Evolutionary conservation across 78 protist species (phyloP), one percentile per base, ranked within the genome.

Genomic region (Capsaspora owczarzaki): DNA sequence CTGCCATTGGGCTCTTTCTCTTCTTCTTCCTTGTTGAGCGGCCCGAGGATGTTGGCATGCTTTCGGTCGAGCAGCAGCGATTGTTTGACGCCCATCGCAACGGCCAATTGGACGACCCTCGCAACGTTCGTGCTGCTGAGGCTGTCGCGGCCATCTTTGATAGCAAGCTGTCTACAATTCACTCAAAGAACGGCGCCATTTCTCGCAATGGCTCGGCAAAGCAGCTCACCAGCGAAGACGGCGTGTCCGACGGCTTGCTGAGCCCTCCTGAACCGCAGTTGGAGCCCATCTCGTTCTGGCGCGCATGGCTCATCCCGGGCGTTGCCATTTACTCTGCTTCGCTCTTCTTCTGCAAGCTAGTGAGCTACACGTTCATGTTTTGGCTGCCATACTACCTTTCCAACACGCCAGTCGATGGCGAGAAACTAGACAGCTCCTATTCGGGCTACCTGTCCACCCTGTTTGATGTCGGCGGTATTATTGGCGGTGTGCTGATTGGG

Each of bases 301-400:
- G 12, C 4, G 33, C n/a, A 10, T 27, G 12, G 8, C 68, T 10
- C 68, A 8, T 60, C 22, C 68, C 6, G 44, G 72, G 72, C 44
- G 44, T 63, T 16, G 19, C 35, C 14, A 3, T 3, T 35, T 63
- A 33, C 35, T 2, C 72, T 2, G 42, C 35, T 19, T 33, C 42
- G 19, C 41, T 63, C 42, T 63, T 63, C 41, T 63, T 63, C 72
- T 35, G 72, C 72, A 63, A 63, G 42, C 72, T 63, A 1, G 72
- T 63, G 14, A 23, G 35, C 14, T 63, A 63, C 41, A 37, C 72
- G 42, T 63, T 63, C 72, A 2, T 63, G 31, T 63, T 16, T 23
- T 63, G 72, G 72, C 72, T 63, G 41, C 72, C 72, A 4, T 35
- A 4, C 42, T 63, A 63, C 72, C 2, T 63, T 20, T 10, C 56